Conservation (phyloP, 768 basidiomycete species). For the Suillus tomentosus region DNA sequence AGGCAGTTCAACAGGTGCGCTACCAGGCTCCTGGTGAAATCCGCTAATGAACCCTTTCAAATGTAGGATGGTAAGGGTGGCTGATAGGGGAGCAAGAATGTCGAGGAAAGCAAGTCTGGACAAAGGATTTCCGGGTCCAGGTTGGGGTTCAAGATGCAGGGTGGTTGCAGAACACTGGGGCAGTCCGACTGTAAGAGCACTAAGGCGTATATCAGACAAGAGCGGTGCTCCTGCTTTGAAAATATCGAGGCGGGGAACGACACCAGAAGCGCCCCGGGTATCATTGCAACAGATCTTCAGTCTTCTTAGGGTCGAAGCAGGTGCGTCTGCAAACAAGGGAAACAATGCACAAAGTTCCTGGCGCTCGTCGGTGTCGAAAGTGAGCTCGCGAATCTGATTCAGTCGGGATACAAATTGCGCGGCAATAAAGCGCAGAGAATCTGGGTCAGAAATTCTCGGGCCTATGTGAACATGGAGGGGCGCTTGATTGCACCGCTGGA, state of each 20-base stretch:
- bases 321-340: conserved; percentile 22
- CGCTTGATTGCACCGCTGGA: conserved; percentile 34
- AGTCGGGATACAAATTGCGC: conserved; percentile 32
- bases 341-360: conserved; percentile 30
- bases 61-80: conserved; percentile 33
- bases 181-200: conserved; percentile 34
- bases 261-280: conserved; percentile 25
- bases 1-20: conserved; percentile 33
- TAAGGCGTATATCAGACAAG: conserved; percentile 34
- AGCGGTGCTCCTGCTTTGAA: conserved; percentile 35
- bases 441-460: conserved; percentile 28
- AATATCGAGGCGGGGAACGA: conserved; percentile 32
- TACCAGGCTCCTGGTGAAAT: conserved; percentile 34
- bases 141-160: conserved; percentile 38
- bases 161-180: conserved; percentile 29
- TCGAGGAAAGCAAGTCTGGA: conserved; percentile 29
- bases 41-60: conserved; percentile 36
- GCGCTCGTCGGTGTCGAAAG: conserved; percentile 33
- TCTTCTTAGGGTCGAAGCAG: conserved; percentile 31
- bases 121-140: conserved; percentile 31
- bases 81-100: conserved; percentile 30
- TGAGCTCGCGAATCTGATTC: conserved; percentile 33
- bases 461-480: conserved; percentile 35
- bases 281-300: conserved; percentile 33
- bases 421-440: conserved; percentile 27